These are phyloP conservation scores for Xanthoceras sorbifolium DNA, from an alignment of 345 rosid genomes.

Conservation along the genomic window DNA sequence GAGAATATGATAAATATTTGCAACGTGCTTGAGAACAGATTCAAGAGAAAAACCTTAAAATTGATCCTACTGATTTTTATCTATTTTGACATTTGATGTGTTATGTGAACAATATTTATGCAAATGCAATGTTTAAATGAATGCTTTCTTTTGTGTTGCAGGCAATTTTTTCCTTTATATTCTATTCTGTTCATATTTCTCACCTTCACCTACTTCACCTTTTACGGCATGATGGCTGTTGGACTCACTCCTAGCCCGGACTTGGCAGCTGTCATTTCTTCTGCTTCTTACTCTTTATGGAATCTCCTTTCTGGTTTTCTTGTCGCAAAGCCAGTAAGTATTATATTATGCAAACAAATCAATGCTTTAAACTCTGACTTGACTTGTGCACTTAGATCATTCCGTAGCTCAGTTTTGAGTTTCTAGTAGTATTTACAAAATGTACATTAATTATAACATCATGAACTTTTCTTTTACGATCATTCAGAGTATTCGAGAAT, in stretches of 20 bases:
- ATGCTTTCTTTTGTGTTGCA: background rate
- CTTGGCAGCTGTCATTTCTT: slow-evolving; percentile 59
- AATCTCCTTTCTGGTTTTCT: slow-evolving; percentile 88
- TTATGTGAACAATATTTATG: background rate
- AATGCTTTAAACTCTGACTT: no score
- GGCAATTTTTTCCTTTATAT: slow-evolving; percentile 60
- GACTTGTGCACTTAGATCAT: background rate
- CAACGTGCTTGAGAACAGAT: no score
- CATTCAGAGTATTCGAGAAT: slow-evolving; percentile 63
- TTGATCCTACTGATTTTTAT: no score
- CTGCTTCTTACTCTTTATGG: slow-evolving; percentile 86
- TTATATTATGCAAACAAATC: background rate
- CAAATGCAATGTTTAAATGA: background rate
- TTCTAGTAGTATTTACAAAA: background rate
- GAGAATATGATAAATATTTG: no score
- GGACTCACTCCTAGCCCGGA: slow-evolving; percentile 79
- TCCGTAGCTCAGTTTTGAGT: slow-evolving; percentile 31
- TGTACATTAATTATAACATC: no score
- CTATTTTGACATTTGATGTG: no score
- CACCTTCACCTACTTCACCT: slow-evolving; percentile 67
- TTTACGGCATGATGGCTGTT: slow-evolving; percentile 85
- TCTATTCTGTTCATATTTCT: slow-evolving; percentile 61
- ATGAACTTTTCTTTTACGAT: background rate
- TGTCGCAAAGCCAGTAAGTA: slow-evolving; percentile 21
- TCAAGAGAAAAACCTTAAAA: no score